Evolutionary conservation across 2,329 filamentous ascomycete species (phyloP).

Genomic region (Trichocomaceae sp.): DNA sequence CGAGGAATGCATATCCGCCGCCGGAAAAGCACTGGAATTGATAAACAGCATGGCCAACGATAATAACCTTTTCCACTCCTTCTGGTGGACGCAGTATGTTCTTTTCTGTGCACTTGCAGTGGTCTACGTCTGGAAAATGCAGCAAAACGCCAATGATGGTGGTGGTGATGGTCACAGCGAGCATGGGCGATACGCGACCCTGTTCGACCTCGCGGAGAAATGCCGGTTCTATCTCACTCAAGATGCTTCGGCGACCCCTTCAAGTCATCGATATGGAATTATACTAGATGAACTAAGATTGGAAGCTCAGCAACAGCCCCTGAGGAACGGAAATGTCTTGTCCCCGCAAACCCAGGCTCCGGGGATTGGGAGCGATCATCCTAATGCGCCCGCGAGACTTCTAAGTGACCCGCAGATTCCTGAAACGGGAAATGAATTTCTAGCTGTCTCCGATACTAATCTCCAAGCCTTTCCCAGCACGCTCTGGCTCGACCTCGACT

Average conservation of each 20-base stretch:
- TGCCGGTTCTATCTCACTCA: constrained; percentile 38
- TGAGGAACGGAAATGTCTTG: neutral
- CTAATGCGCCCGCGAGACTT: no score
- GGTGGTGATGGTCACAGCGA: no score
- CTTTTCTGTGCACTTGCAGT: neutral
- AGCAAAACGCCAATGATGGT: no score
- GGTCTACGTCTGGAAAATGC: neutral
- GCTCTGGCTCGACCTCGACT: neutral
- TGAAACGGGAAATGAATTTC: neutral
- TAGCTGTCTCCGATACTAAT: neutral
- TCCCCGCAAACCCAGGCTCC: neutral
- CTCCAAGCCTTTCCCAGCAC: neutral
- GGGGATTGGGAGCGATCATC: no score
- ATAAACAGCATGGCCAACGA: constrained; percentile 35
- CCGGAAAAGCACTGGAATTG: constrained; percentile 33
- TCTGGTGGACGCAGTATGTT: constrained; percentile 30
- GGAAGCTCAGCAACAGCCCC: constrained; percentile 14
- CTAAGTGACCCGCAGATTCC: neutral
- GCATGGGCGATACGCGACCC: constrained; percentile 1
- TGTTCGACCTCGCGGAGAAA: constrained; percentile 33
- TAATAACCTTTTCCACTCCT: constrained; percentile 34
- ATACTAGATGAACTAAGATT: constrained; percentile 35
- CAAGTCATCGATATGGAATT: constrained; percentile 38
- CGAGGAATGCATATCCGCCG: constrained; percentile 31
- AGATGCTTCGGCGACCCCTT: constrained; percentile 34